Evolutionary conservation across 1,284 basidiomycete genomes (phyloP), one percentile per base, ranked within the genome.

Genomic region (Anthracocystis panici-leucophaei): DNA sequence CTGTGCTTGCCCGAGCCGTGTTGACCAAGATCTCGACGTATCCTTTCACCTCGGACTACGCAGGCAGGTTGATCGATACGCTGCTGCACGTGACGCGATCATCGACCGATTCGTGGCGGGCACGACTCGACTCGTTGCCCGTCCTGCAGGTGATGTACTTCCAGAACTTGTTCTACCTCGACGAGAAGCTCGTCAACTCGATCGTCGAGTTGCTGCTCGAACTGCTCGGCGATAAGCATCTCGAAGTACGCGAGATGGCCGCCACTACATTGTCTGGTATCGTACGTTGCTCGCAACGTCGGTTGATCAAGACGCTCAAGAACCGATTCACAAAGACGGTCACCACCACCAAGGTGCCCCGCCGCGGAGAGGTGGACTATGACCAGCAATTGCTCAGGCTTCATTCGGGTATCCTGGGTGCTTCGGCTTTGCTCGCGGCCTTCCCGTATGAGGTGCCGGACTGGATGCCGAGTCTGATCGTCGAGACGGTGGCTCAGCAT

Each of bases 261-360:
- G 75, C 79, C 10, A 75, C 77, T 7, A 92, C 93, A 44, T 87
- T 99, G 35, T 92, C 93, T 20, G 93, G 94, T 21, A 91, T 99
- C 75, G 90, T 99, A 40, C 89, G 96, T 72, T 97, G 94, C 83
- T 96, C 94, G 12, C 94, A 97, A 85, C 89, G 95, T 59, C 90
- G 93, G 66, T 92, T 92, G 80, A 95, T 98, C 78, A 87, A 92
- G 54, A 91, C 92, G 6, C 88, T 98, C 77, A 80, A 77, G 56
- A 35, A 71, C 35, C 59, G 75, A 10, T 85, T 85, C 54, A 82
- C 78, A 8, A 64, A 48, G 11, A 57, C 57, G 3, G 81, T 79
- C 20, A n/a, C 59, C 4, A 56, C 88, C 89, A 63, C 91, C 92
- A 77, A 79, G 80, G 21, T 87, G 82, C 40, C 88, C 84, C 20